A percentile compares a stretch with the other conserved stretches of the same genome.
Evolutionary conservation across 352 stramenopile genomes (phyloP).

Genomic region (Phytophthora citricola): DNA sequence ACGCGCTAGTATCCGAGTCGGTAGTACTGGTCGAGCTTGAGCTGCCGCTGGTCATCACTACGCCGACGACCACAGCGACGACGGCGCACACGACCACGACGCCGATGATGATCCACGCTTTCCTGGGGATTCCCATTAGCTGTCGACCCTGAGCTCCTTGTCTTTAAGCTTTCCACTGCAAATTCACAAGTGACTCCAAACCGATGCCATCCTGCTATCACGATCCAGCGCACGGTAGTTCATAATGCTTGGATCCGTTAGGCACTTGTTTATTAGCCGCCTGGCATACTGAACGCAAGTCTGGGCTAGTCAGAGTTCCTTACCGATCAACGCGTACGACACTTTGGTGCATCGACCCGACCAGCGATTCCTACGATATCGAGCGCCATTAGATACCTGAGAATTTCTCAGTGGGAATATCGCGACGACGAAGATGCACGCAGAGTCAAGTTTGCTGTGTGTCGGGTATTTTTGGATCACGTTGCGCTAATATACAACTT

Average conservation of each 20-base stretch:
- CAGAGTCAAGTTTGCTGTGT: background rate
- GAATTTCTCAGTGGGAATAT: no score
- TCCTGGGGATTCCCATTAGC: constrained; percentile 22
- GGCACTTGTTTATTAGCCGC: constrained; percentile 16
- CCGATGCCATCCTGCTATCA: background rate
- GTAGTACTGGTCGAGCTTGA: constrained; percentile 33
- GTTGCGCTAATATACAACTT: background rate
- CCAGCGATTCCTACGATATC: constrained; percentile 15
- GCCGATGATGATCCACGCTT: constrained; percentile 43
- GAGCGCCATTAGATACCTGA: background rate
- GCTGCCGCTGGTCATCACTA: constrained; percentile 34
- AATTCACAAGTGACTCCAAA: constrained; percentile 22
- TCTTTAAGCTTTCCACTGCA: background rate
- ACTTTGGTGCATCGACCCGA: constrained; percentile 7
- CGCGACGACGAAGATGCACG: background rate
- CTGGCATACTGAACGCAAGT: constrained; percentile 16
- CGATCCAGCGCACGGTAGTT: constrained; percentile 7
- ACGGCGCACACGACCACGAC: constrained; percentile 50
- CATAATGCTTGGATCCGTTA: constrained; percentile 9
- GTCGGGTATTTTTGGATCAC: background rate
- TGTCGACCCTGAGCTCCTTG: background rate
- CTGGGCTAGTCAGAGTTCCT: constrained; percentile 13
- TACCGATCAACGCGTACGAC: constrained; percentile 17
- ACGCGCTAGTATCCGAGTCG: constrained; percentile 17
- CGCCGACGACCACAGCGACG: constrained; percentile 43